Base-by-base conservation (phyloP, 805 yeast species). In the Suhomyces xylopsoci region DNA sequence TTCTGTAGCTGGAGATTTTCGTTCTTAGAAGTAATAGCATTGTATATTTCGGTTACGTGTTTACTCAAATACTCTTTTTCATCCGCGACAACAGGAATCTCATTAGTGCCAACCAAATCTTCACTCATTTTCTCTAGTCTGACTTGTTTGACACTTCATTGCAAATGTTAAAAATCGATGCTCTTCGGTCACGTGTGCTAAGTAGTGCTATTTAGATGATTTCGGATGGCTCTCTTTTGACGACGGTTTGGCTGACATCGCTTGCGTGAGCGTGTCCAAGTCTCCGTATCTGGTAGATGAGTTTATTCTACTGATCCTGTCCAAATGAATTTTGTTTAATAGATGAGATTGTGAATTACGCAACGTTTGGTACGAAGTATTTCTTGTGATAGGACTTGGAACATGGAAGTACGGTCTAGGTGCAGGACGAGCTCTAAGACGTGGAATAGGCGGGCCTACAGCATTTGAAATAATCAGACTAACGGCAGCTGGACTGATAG, bases 301-400 rank as follows among this genome's bases (percentile, higher is more conserved):
- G 24, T 45, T 38, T 17, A 32, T 41, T 40, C 54, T 50, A 53
- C 55, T 48, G 5, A 60, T 28, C 4, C 56, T 53, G 22, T 63
- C 60, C 47, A 63, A 62, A 12, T 61, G 61, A 7, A 66, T 53
- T 10, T 57, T 45, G 20, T 64, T 66, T 52, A 69, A 43, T n/a
- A 69, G 42, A 10, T 58, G 57, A 7, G 58, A 53, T 43, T 68
- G 71, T 3, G 62, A 58, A 15, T 58, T 58, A 12, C 53, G 51
- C 24, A 60, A 48, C 25, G 49, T 50, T 36, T 49, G 49, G 10
- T 49, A 25, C 8, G 53, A 32, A 7, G 58, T 59, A 40, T 49
- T 38, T 20, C 55, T 55, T 38, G 53, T 58, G n/a, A 57, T 55
- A 3, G 57, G 52, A 19, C 62, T 56, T 19, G 63, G 63, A 46